A percentile compares a stretch with the other conserved stretches of the same genome.
phyloP scores from a whole-genome alignment of 2,329 filamentous ascomycete genomes.

The Epichloe sibirici region DNA sequence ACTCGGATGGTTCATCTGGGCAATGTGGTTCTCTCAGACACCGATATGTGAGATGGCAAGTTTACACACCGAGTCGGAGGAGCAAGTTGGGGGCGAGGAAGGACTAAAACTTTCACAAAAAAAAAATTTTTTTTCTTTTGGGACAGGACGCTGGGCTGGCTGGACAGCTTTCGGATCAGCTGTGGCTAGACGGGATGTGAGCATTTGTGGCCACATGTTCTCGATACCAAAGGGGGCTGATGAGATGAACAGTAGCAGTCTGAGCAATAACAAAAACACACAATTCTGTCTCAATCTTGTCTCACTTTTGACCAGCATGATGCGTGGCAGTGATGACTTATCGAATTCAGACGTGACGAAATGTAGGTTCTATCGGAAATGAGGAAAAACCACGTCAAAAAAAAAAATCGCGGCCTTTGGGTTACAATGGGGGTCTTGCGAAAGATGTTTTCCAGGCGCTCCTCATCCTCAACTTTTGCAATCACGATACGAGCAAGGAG shows the following conservation, averaged over 20 bases:
- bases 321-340: background rate
- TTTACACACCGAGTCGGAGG: conserved; percentile 1
- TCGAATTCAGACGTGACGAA: too few relatives aligned
- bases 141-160: conserved; percentile 11
- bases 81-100: conserved; percentile 3
- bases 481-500: too few relatives aligned
- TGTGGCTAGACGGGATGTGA: background rate
- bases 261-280: background rate
- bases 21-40: background rate
- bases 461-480: too few relatives aligned
- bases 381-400: too few relatives aligned
- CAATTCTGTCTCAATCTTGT: conserved; percentile 4
- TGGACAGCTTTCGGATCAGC: conserved; percentile 8
- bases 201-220: background rate
- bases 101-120: conserved; percentile 16
- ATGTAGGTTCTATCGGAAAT: too few relatives aligned
- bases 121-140: conserved; percentile 15
- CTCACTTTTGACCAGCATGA: background rate
- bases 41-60: conserved; percentile 1
- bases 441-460: too few relatives aligned
- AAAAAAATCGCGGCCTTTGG: too few relatives aligned
- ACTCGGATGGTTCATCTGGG: background rate
- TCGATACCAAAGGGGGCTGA: background rate
- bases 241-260: conserved; percentile 3
- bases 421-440: too few relatives aligned